Conservation (phyloP, 2,329 filamentous ascomycete genomes). For the Pseudogymnoascus sp. region DNA sequence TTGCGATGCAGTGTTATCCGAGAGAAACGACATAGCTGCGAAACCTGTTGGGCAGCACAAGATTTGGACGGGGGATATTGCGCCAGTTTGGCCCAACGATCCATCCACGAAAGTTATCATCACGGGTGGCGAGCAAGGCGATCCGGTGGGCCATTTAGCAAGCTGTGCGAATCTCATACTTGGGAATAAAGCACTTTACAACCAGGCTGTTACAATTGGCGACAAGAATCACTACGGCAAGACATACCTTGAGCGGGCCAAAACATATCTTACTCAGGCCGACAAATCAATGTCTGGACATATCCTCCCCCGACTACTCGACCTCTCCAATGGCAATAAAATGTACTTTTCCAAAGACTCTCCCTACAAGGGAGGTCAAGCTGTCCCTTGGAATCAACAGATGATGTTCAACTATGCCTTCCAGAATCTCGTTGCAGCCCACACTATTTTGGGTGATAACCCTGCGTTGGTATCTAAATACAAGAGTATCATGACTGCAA, state of each 20-base stretch:
- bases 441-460: slow-evolving; percentile 18
- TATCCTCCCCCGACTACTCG: background rate
- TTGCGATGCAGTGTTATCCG: slow-evolving; percentile 20
- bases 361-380: slow-evolving; percentile 17
- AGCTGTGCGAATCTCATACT: background rate
- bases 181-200: background rate
- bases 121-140: slow-evolving; percentile 11
- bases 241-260: background rate
- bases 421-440: slow-evolving; percentile 17
- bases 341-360: slow-evolving; percentile 21
- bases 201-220: background rate
- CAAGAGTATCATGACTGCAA: background rate
- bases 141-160: background rate
- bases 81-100: slow-evolving; percentile 19
- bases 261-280: background rate
- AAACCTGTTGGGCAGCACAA: slow-evolving; percentile 18
- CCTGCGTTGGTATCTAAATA: slow-evolving; percentile 10
- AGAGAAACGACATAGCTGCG: slow-evolving; percentile 19
- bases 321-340: slow-evolving; percentile 16
- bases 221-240: background rate
- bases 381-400: slow-evolving; percentile 22
- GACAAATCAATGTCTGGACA: background rate
- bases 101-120: slow-evolving; percentile 12
- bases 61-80: slow-evolving; percentile 18
- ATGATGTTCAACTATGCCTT: slow-evolving; percentile 23